Evolutionary conservation across 192 early-diverging fungal genomes (phyloP).

Genomic region (Paraglomus occultum): DNA sequence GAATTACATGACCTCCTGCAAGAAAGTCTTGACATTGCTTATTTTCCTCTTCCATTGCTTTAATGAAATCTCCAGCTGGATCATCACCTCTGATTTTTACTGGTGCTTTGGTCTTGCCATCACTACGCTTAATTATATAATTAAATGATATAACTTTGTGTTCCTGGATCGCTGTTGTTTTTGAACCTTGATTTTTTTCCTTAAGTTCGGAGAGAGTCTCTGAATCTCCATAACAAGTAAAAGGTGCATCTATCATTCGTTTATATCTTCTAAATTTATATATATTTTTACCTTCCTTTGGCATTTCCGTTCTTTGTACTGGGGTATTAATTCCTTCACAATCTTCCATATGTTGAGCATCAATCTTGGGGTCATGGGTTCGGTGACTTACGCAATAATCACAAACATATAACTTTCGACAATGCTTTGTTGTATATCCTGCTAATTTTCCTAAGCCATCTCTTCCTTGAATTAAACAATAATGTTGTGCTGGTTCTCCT

Average conservation of each 20-base stretch:
- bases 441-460: conserved; percentile 13
- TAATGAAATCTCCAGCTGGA: conserved; percentile 10
- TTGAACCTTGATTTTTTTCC: conserved; percentile 6
- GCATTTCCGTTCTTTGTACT: conserved; percentile 5
- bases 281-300: not conserved
- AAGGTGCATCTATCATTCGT: not conserved
- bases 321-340: conserved; percentile 2
- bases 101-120: conserved; percentile 1
- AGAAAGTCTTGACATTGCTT: not conserved
- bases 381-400: conserved; percentile 6
- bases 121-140: too few species aligned
- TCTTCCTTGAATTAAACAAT: conserved; percentile 11
- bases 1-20: conserved; percentile 7
- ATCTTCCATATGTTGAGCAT: too few species aligned
- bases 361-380: conserved; percentile 6
- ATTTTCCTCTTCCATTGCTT: too few species aligned
- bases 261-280: too few species aligned
- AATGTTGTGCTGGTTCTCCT: conserved; percentile 7
- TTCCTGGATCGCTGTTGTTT: not conserved
- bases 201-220: not conserved
- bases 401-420: not conserved
- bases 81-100: conserved; percentile 1
- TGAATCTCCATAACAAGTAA: not conserved
- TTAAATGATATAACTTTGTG: too few species aligned
- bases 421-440: conserved; percentile 2